Base-by-base conservation (phyloP, 306 rosid species). In the Quercus dentata region DNA sequence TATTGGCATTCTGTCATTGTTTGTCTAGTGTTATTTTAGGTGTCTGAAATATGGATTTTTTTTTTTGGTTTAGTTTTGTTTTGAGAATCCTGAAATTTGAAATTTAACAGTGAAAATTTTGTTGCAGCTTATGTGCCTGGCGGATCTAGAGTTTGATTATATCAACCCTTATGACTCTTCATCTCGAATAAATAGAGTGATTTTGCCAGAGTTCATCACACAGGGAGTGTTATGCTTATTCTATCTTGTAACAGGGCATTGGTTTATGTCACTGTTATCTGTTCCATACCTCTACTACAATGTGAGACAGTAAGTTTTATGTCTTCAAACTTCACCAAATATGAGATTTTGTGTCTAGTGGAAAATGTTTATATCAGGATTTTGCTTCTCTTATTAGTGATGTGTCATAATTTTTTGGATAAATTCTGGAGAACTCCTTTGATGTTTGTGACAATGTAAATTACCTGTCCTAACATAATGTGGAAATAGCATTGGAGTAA, bases 91-190 rank as follows among this genome's bases (percentile, higher is more conserved):
- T 35, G 41, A 35, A 35, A 46, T 54, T 58, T 69, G 65, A 44
- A n/a, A 51, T 75, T 71, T 61, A 27, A 71, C 38, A 25, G 44
- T 76, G 56, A 41, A 14, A 67, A 72, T 71, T 72, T 82, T 76
- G 44, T 84, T 91, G 92, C 96, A 93, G 99, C 91, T 95, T 56
- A 91, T 95, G 99, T 95, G 97, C 86, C 85, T 93, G 56, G 99
- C 97, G 20, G 99, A 95, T 84, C 88, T 95, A 1, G 98, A 95
- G 85, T 93, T 95, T 77, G 99, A 95, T 85, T 90, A 93, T 77
- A 89, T 91, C 85, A 95, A 95, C 90, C 97, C 99, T 25, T 95
- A 91, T 79, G 99, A 95, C 70, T 89, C 92, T 56, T 84, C 99
- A 25, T 49, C 75, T 31, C 86, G 94, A 78, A 91, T 95, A 52